phyloP scores from a whole-genome alignment of 495 filamentous ascomycete species.

The Tuber magnatum region DNA sequence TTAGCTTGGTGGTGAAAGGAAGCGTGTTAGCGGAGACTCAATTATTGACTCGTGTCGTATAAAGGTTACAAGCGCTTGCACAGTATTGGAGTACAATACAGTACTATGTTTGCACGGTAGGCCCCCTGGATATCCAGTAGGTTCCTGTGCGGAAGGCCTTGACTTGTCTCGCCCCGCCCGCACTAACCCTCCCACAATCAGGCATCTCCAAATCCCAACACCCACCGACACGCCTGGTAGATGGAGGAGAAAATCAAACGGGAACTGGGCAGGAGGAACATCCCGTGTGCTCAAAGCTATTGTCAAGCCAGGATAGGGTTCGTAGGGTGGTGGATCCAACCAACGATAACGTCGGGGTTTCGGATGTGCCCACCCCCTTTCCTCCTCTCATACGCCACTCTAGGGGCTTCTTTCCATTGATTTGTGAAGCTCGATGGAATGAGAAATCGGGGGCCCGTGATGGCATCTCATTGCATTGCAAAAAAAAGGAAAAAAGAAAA shows the following conservation, averaged over 20 bases:
- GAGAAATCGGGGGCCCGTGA: not conserved
- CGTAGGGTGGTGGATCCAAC: not conserved
- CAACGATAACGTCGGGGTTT: not conserved
- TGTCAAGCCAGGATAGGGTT: not conserved
- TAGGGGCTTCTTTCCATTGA: not conserved
- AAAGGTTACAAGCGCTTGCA: not conserved
- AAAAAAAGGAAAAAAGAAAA: not conserved
- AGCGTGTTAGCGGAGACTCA: not conserved
- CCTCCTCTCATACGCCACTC: not conserved
- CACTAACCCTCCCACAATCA: not conserved
- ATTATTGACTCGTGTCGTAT: not conserved
- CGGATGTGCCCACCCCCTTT: not conserved
- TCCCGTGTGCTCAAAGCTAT: not conserved
- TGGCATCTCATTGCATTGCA: not conserved
- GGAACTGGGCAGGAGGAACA: not conserved
- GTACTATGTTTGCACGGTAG: not conserved
- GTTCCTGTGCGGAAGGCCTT: not conserved
- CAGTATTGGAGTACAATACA: not conserved
- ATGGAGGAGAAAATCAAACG: not conserved
- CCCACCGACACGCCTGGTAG: not conserved
- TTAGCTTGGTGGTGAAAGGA: not conserved
- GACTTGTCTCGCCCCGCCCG: not conserved
- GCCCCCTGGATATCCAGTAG: not conserved
- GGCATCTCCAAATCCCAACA: not conserved
- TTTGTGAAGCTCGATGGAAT: not conserved